Evolutionary conservation across 2,329 filamentous ascomycete species (phyloP).

Genomic region (Colletotrichum sp.): DNA sequence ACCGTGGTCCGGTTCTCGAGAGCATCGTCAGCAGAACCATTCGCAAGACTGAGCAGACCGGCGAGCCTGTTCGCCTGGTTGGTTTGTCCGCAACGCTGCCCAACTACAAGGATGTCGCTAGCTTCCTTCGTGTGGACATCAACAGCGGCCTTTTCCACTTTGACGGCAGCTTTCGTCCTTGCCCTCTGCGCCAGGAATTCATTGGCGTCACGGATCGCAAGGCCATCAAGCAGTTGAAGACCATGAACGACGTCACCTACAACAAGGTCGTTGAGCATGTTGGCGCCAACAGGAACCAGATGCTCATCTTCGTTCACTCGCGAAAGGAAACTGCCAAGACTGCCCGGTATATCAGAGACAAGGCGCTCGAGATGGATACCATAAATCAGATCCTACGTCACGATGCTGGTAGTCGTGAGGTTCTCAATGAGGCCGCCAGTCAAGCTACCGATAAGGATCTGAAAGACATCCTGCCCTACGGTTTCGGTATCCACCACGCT

Average conservation of each 20-base stretch:
- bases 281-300: constrained; percentile 90
- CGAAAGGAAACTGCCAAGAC: constrained; percentile 98
- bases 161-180: constrained; percentile 91
- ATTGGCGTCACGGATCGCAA: constrained; percentile 98
- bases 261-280: constrained; percentile 97
- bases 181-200: constrained; percentile 94
- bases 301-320: constrained; percentile 99
- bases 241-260: constrained; percentile 99
- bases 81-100: constrained; percentile 94
- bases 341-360: constrained; percentile 93
- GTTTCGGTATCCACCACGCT: constrained; percentile 97
- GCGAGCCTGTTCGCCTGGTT: constrained; percentile 88
- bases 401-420: constrained; percentile 89
- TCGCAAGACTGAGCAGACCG: constrained; percentile 89
- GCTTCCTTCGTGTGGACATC: constrained; percentile 88
- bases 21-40: constrained; percentile 97
- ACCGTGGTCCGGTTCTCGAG: constrained; percentile 94
- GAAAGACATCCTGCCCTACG: constrained; percentile 93
- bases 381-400: constrained; percentile 94
- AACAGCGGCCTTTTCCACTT: constrained; percentile 93
- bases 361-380: constrained; percentile 94
- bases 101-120: constrained; percentile 95
- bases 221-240: constrained; percentile 97
- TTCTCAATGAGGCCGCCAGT: constrained; percentile 83
- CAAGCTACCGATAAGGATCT: constrained; percentile 84